phyloP scores from a whole-genome alignment of 129 eudicot species.

The Flaveria trinervia region DNA sequence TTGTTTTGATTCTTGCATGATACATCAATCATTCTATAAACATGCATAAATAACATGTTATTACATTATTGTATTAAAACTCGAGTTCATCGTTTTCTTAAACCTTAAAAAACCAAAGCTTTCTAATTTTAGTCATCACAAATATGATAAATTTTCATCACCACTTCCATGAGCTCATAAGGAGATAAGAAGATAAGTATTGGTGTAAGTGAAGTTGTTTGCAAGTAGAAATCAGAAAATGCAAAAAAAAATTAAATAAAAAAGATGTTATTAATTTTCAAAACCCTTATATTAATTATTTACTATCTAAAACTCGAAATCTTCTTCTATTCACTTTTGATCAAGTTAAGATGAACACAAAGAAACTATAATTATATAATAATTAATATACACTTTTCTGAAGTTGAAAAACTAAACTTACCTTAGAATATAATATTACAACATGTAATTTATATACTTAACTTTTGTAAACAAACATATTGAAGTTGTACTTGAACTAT shows the following conservation, averaged over 20 bases:
- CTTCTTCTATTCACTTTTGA: neutral
- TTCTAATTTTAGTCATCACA: neutral
- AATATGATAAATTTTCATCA: neutral
- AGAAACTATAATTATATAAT: too few species aligned
- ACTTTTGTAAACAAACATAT: too few species aligned
- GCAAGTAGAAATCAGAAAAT: neutral
- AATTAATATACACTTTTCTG: too few species aligned
- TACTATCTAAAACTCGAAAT: too few species aligned
- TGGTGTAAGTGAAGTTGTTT: neutral
- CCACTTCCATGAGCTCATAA: neutral
- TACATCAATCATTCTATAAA: neutral
- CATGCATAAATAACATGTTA: neutral
- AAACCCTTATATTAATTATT: neutral
- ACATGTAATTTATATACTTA: too few species aligned
- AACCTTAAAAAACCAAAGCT: neutral
- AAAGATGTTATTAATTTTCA: neutral
- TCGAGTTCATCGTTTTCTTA: neutral
- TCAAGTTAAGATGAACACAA: neutral
- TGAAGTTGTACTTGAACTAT: too few species aligned
- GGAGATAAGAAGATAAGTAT: neutral
- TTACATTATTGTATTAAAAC: neutral
- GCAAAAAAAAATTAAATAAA: neutral
- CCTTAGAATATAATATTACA: too few species aligned
- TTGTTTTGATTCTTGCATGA: neutral
- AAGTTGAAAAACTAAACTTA: too few species aligned